Conservation (phyloP, 768 basidiomycete species). For the Porpolomopsis calyptriformis region DNA sequence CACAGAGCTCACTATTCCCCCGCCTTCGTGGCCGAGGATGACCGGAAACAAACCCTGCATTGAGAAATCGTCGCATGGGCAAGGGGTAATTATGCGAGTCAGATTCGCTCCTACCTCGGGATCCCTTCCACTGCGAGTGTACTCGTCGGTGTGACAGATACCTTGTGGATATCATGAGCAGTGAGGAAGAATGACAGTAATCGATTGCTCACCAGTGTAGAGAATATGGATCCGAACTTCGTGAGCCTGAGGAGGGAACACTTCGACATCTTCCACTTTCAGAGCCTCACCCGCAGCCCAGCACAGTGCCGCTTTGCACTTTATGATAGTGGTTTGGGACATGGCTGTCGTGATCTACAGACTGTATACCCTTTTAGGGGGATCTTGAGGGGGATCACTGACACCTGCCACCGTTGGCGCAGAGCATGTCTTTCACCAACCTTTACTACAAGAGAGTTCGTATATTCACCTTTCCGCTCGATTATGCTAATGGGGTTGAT, state of each 20-base stretch:
- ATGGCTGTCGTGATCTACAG: slow-evolving; percentile 32
- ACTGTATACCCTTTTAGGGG: too few species aligned
- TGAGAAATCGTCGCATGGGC: slow-evolving; percentile 7
- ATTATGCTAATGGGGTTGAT: slow-evolving; percentile 9
- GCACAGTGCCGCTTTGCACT: slow-evolving; percentile 88
- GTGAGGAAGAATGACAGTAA: background rate
- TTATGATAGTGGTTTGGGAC: slow-evolving; percentile 69
- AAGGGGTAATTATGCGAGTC: background rate
- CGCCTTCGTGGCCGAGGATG: slow-evolving; percentile 93
- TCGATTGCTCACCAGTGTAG: slow-evolving; percentile 79
- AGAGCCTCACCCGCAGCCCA: slow-evolving; percentile 88
- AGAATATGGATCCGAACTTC: slow-evolving; percentile 93
- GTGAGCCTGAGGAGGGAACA: slow-evolving; percentile 78
- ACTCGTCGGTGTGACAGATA: slow-evolving; percentile 97
- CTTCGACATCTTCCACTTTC: slow-evolving; percentile 85
- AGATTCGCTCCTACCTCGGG: slow-evolving; percentile 53
- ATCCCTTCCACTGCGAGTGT: slow-evolving; percentile 92
- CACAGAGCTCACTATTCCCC: slow-evolving; percentile 56
- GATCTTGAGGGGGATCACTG: too few species aligned
- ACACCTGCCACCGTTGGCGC: too few species aligned
- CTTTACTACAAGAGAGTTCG: slow-evolving; percentile 84
- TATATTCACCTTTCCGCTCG: slow-evolving; percentile 8
- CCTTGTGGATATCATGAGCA: slow-evolving; percentile 28
- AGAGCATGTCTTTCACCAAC: slow-evolving; percentile 66
- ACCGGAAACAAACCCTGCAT: slow-evolving; percentile 77